These are phyloP conservation scores for Protomyces inouyei DNA, from an alignment of 1,139 yeast genomes.

Conservation along the genomic window DNA sequence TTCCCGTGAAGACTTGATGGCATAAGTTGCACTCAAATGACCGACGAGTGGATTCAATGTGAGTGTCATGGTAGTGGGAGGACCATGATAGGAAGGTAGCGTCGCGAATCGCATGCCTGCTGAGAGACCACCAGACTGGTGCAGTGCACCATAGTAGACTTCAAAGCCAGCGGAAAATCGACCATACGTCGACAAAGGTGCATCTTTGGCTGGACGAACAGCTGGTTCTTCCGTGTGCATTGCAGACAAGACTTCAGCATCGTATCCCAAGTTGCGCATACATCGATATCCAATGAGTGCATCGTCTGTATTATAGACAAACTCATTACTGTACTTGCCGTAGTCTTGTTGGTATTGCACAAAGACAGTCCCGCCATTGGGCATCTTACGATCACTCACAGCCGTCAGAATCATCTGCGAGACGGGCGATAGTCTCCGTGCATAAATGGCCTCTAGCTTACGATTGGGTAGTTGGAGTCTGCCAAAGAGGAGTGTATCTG, in stretches of 20 bases:
- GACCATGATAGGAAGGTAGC: constrained; percentile 77
- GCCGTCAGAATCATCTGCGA: constrained; percentile 70
- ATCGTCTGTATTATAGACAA: constrained; percentile 82
- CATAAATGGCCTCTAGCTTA: constrained; percentile 80
- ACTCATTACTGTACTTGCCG: constrained; percentile 65
- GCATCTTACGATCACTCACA: constrained; percentile 63
- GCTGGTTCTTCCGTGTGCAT: not conserved
- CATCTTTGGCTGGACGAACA: constrained; percentile 33
- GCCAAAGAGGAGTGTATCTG: constrained; percentile 58
- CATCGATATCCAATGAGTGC: constrained; percentile 78
- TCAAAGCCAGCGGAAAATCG: constrained; percentile 76
- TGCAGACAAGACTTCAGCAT: constrained; percentile 6
- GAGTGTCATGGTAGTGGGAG: constrained; percentile 82
- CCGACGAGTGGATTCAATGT: constrained; percentile 90
- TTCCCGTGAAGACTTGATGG: constrained; percentile 54
- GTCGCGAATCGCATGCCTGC: constrained; percentile 82
- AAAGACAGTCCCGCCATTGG: constrained; percentile 53
- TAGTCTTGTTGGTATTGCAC: constrained; percentile 66
- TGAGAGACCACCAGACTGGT: constrained; percentile 56
- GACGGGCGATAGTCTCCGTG: constrained; percentile 56
- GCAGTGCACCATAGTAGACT: constrained; percentile 78
- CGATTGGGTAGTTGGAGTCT: constrained; percentile 85
- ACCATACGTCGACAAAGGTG: constrained; percentile 41
- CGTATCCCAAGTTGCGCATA: constrained; percentile 59
- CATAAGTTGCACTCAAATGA: constrained; percentile 79